Conservation (phyloP, 2,329 filamentous ascomycete genomes). For the Aspergillus melleus region DNA sequence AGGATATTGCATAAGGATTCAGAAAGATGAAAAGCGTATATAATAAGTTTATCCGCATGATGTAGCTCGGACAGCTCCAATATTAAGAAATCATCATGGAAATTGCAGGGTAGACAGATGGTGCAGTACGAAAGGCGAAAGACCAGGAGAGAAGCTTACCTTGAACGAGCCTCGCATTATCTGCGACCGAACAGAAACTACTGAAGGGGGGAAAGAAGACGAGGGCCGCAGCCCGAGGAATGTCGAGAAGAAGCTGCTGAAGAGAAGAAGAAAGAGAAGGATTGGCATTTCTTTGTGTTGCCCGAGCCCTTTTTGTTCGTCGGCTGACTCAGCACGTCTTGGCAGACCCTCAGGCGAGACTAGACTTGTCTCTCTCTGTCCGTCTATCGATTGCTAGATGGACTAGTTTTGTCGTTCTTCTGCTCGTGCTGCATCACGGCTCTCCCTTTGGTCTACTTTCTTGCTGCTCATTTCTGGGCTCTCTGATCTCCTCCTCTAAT, state of each 20-base stretch:
- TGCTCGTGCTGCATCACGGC: too few relatives aligned
- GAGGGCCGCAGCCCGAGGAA: conserved; percentile 30
- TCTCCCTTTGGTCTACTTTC: neutral
- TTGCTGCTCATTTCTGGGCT: neutral
- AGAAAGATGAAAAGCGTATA: conserved; percentile 52
- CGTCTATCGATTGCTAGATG: too few relatives aligned
- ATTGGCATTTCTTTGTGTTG: conserved; percentile 6
- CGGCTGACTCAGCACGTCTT: conserved; percentile 16
- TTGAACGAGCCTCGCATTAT: conserved; percentile 32
- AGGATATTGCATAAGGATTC: conserved; percentile 18
- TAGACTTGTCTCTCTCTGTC: too few relatives aligned
- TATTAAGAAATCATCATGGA: conserved; percentile 61
- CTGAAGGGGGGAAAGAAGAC: neutral
- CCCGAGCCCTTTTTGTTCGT: conserved; percentile 17
- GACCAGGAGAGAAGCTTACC: conserved; percentile 25
- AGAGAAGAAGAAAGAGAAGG: conserved; percentile 10
- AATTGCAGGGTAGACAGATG: conserved; percentile 9
- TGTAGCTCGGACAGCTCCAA: conserved; percentile 75
- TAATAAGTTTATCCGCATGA: conserved; percentile 61
- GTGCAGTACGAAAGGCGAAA: neutral
- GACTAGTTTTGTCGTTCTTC: too few relatives aligned
- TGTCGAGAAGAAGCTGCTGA: neutral
- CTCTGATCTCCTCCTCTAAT: neutral
- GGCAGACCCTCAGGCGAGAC: neutral
- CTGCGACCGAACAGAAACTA: conserved; percentile 12